Conservation (phyloP, 495 filamentous ascomycete genomes). For the Aspergillus egyptiacus region DNA sequence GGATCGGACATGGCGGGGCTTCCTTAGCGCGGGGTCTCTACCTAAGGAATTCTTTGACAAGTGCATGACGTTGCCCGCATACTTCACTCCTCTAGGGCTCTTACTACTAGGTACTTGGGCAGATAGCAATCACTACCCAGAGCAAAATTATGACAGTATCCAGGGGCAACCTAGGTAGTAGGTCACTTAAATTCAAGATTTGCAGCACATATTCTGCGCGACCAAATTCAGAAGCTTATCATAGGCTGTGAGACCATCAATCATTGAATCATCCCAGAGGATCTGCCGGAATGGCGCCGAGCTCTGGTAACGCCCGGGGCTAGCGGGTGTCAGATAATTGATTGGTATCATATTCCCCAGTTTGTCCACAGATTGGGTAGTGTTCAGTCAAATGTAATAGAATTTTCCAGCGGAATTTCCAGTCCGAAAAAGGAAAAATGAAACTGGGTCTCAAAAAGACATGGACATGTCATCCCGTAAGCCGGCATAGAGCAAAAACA, state of each 20-base stretch:
- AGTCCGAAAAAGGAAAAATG: constrained; percentile 5
- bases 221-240: neutral
- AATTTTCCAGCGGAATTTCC: constrained; percentile 4
- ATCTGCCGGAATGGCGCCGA: neutral
- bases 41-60: neutral
- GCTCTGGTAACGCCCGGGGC: constrained; percentile 5
- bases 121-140: no score
- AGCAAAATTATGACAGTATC: no score
- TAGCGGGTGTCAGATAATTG: neutral
- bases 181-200: neutral
- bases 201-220: neutral
- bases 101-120: neutral
- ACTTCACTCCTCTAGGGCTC: neutral
- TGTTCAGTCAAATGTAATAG: constrained; percentile 3
- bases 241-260: constrained; percentile 2
- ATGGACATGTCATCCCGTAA: constrained; percentile 5
- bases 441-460: neutral
- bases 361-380: constrained; percentile 5
- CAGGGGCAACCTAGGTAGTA: neutral
- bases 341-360: constrained; percentile 10
- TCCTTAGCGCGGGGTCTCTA: constrained; percentile 9
- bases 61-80: constrained; percentile 4
- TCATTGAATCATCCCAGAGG: constrained; percentile 8
- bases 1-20: neutral
- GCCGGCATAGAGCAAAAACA: constrained; percentile 1